Base-by-base conservation (phyloP, 2,329 filamentous ascomycete species). In the Venturia pyrina region DNA sequence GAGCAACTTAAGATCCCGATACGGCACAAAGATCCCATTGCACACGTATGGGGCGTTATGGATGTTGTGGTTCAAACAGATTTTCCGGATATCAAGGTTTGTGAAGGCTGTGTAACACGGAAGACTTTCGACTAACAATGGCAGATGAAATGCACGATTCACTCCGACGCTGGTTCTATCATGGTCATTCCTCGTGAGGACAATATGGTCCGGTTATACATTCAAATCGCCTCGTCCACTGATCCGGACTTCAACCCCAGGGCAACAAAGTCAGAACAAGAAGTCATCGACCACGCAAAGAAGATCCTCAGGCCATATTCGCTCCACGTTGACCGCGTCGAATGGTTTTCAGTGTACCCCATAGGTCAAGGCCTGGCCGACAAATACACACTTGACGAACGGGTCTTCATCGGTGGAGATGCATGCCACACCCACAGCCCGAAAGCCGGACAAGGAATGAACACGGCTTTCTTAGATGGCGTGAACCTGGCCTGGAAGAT, bases 401-500 rank as follows among this genome's bases (percentile, higher is more conserved):
- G 85, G 6, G 81, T 87, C 40, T 87, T 87, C 76, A 86, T 87
- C 82, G 85, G 85, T 65, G 85, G 85, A 60, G 85, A 87, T 73
- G 83, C 81, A 68, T 87, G 85, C 76, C 85, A 87, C 73, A 87
- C 85, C 2, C 85, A 87, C 74, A 81, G 78, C 69, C 85, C 85
- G 65, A 88, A 87, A 75, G 85, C 85, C 17, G 85, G 85, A 19
- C 85, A 87, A 71, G 85, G 85, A 66, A 87, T 84, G 82, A 85
- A 85, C 77, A 85, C 83, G 69, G 80, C 84, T 28, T 83, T 84
- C 76, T 76, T 82, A 61, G 80, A 82, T 71, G 91, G 91, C 0
- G 85, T 91, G 67, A 98, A 97, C 75, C 81, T 98, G 50, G 93
- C 93, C 8, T 98, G 93, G 93, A 98, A 98, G 80, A 90, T 97